These are phyloP conservation scores for Omphalotus guepiniiformis DNA, from an alignment of 768 basidiomycete species.

Conservation along the genomic window DNA sequence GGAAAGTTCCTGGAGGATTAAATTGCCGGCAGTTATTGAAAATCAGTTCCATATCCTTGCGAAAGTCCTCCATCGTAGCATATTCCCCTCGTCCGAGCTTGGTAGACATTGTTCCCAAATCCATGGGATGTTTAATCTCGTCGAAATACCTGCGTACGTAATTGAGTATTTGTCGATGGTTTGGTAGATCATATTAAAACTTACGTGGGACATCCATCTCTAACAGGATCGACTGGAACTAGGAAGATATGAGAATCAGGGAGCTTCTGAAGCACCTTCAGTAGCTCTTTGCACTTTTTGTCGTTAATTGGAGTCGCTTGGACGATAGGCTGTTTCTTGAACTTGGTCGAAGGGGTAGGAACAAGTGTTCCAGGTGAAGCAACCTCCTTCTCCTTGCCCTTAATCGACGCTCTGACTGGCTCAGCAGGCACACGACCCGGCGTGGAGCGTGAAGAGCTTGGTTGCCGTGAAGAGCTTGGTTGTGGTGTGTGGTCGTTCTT, in stretches of 20 bases:
- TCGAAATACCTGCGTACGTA: conserved; percentile 81
- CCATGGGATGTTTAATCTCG: conserved; percentile 92
- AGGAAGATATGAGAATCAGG: conserved; percentile 72
- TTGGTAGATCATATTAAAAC: conserved; percentile 24
- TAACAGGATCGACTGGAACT: conserved; percentile 77
- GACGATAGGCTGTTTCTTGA: conserved; percentile 33
- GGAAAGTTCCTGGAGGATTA: conserved; percentile 80
- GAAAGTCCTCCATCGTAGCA: conserved; percentile 76
- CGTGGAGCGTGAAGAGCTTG: conserved; percentile 17
- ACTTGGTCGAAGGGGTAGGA: conserved; percentile 30
- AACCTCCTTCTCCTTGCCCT: conserved; percentile 74
- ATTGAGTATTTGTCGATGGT: too few relatives aligned
- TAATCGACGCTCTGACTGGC: conserved; percentile 49
- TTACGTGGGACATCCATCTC: conserved; percentile 89
- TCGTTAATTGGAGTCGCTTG: conserved; percentile 58
- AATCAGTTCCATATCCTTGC: conserved; percentile 74
- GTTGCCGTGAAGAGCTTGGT: conserved; percentile 10
- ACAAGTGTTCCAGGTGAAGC: conserved; percentile 20
- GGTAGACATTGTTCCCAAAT: conserved; percentile 74
- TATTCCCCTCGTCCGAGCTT: conserved; percentile 71
- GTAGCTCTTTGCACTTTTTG: conserved; percentile 76
- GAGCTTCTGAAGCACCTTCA: conserved; percentile 55
- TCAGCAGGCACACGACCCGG: conserved; percentile 24
- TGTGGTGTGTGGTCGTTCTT: conserved; percentile 20
- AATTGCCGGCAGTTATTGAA: conserved; percentile 90